These are phyloP conservation scores for Aspergillus hiratsukae DNA, from an alignment of 2,329 filamentous ascomycete species.

Conservation along the genomic window DNA sequence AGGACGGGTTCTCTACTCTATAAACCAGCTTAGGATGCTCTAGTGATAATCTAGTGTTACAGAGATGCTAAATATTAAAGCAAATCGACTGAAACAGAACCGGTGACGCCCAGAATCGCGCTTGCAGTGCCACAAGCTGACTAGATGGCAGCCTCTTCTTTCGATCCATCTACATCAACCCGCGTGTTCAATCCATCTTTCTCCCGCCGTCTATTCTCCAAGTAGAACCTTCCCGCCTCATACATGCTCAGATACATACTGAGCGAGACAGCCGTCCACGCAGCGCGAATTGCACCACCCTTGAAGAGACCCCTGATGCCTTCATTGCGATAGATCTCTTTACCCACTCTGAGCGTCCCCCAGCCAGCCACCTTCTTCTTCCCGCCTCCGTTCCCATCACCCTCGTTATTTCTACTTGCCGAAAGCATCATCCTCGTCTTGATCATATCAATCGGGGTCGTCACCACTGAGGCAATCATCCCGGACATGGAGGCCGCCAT, in stretches of 20 bases:
- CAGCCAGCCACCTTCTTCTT: conserved; percentile 3
- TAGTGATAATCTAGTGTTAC: neutral
- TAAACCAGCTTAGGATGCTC: neutral
- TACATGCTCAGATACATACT: conserved; percentile 84
- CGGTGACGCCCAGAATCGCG: neutral
- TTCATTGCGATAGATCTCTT: conserved; percentile 60
- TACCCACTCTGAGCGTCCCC: conserved; percentile 57
- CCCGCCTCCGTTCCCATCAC: neutral
- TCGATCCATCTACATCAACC: neutral
- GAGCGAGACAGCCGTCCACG: conserved; percentile 78
- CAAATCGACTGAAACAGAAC: neutral
- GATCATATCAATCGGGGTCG: conserved; percentile 82
- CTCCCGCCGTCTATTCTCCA: conserved; percentile 31
- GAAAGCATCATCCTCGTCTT: conserved; percentile 86
- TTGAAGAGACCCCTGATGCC: conserved; percentile 69
- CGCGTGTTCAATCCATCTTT: conserved; percentile 5
- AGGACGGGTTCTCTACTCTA: neutral
- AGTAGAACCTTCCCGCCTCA: conserved; percentile 68
- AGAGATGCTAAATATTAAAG: neutral
- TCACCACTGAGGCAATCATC: conserved; percentile 70
- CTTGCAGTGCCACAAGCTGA: neutral
- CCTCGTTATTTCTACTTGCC: conserved; percentile 38
- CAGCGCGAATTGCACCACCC: conserved; percentile 66
- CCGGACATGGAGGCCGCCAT: conserved; percentile 70
- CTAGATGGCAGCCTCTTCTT: conserved; percentile 6